These are phyloP conservation scores for Elaeis oleifera DNA, from an alignment of 202 grass and related monocot genomes.

Conservation along the genomic window DNA sequence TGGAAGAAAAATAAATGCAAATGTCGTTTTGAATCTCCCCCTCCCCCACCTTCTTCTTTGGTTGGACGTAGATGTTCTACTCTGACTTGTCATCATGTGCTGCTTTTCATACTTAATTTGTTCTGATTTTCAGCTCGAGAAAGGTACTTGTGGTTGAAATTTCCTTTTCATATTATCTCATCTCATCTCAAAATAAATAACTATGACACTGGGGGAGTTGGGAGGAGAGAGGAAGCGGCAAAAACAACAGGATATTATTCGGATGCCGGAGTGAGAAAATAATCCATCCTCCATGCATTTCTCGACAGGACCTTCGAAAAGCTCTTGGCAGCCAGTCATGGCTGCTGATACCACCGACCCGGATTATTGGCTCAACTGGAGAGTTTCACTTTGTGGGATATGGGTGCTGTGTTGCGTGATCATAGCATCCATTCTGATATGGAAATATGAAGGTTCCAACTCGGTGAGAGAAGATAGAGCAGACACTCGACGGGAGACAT, in stretches of 20 bases:
- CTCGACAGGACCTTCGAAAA: conserved; percentile 10
- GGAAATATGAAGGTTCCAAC: conserved; percentile 46
- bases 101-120: too few species aligned
- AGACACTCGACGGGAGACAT: not conserved
- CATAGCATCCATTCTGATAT: conserved; percentile 46
- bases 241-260: not conserved
- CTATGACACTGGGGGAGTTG: too few species aligned
- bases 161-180: too few species aligned
- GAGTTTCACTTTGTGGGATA: conserved; percentile 46
- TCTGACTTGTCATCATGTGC: too few species aligned
- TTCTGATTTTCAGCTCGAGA: too few species aligned
- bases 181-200: too few species aligned
- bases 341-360: conserved; percentile 35
- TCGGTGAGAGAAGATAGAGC: not conserved
- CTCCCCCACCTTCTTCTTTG: too few species aligned
- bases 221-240: not conserved
- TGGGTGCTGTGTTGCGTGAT: conserved; percentile 57
- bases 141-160: too few species aligned
- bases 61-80: too few species aligned
- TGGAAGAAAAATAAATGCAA: too few species aligned
- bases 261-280: not conserved
- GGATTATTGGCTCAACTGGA: conserved; percentile 80
- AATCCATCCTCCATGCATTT: conserved; percentile 10
- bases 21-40: too few species aligned
- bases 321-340: conserved; percentile 24